A percentile compares a stretch with the other conserved stretches of the same genome.
Conservation (phyloP, 257 asterid genomes). For the Nicotiana paniculata region DNA sequence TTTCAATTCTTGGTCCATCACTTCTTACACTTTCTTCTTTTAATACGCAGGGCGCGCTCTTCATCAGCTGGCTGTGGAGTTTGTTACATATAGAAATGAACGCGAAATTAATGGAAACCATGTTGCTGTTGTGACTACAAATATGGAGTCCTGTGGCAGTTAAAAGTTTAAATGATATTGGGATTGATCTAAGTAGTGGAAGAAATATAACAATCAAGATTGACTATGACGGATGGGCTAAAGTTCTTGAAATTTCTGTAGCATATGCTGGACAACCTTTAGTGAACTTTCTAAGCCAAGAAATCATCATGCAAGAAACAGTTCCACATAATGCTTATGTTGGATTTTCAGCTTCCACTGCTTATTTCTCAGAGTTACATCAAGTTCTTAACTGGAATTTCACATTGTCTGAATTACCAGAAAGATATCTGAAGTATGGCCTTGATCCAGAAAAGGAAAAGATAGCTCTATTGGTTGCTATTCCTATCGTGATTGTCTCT, state of each 20-base stretch:
- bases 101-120: slow-evolving; percentile 49
- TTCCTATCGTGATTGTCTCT: slow-evolving; percentile 24
- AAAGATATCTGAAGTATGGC: slow-evolving; percentile 22
- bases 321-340: slow-evolving; percentile 43
- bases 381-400: slow-evolving; percentile 59
- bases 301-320: slow-evolving; percentile 35
- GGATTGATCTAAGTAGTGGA: slow-evolving; percentile 46
- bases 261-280: slow-evolving; percentile 34
- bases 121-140: slow-evolving; percentile 46
- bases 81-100: slow-evolving; percentile 54
- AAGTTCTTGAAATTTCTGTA: slow-evolving; percentile 30
- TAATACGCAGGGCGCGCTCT: slow-evolving; percentile 33
- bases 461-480: slow-evolving; percentile 21
- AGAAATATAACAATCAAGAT: slow-evolving; percentile 28
- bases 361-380: slow-evolving; percentile 41
- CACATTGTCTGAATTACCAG: slow-evolving; percentile 37
- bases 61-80: slow-evolving; percentile 51
- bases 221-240: slow-evolving; percentile 50
- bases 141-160: slow-evolving; percentile 40
- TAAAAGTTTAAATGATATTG: slow-evolving; percentile 38
- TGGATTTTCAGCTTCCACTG: slow-evolving; percentile 61
- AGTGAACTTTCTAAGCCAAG: slow-evolving; percentile 29
- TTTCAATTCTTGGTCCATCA: background rate
- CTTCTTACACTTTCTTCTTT: background rate
- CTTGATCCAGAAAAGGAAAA: slow-evolving; percentile 6